phyloP scores from a whole-genome alignment of 2,329 filamentous ascomycete species.

The Exophiala xenobiotica region DNA sequence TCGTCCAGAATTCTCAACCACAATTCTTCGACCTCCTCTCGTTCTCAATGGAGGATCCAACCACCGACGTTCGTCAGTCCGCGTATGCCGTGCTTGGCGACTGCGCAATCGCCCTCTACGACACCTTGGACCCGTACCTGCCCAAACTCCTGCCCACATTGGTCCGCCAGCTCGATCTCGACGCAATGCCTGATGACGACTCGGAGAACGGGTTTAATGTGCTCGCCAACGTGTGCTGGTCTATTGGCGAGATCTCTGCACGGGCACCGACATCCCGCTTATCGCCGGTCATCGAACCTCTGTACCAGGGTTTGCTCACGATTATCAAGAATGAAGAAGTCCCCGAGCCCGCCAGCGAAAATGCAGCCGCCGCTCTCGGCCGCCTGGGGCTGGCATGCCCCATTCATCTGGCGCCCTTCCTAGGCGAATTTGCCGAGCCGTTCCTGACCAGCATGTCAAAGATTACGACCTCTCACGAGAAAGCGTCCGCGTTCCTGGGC shows the following conservation, averaged over 20 bases:
- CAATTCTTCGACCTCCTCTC: slow-evolving; percentile 86
- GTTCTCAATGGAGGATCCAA: slow-evolving; percentile 87
- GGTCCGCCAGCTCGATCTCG: slow-evolving; percentile 83
- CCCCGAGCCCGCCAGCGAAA: slow-evolving; percentile 84
- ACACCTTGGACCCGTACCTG: slow-evolving; percentile 72
- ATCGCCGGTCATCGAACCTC: slow-evolving; percentile 68
- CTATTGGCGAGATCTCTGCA: slow-evolving; percentile 85
- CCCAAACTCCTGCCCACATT: slow-evolving; percentile 71
- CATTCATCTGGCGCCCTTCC: slow-evolving; percentile 72
- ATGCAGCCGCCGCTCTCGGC: slow-evolving; percentile 89
- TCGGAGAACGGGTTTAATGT: slow-evolving; percentile 85
- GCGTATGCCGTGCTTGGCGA: slow-evolving; percentile 93
- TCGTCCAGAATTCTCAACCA: slow-evolving; percentile 73
- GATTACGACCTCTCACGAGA: slow-evolving; percentile 87
- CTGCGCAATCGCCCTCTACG: slow-evolving; percentile 88
- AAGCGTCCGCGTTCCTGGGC: slow-evolving; percentile 87
- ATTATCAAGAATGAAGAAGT: slow-evolving; percentile 85
- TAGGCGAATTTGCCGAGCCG: slow-evolving; percentile 75
- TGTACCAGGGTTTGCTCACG: slow-evolving; percentile 73
- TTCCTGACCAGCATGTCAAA: slow-evolving; percentile 81
- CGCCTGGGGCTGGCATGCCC: slow-evolving; percentile 79
- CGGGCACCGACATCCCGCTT: slow-evolving; percentile 62
- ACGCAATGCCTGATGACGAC: slow-evolving; percentile 72
- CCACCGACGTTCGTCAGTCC: slow-evolving; percentile 92
- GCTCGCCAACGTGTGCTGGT: slow-evolving; percentile 98